Evolutionary conservation across 495 filamentous ascomycete species (phyloP).

Genomic region (Aspergillus kassunensis): DNA sequence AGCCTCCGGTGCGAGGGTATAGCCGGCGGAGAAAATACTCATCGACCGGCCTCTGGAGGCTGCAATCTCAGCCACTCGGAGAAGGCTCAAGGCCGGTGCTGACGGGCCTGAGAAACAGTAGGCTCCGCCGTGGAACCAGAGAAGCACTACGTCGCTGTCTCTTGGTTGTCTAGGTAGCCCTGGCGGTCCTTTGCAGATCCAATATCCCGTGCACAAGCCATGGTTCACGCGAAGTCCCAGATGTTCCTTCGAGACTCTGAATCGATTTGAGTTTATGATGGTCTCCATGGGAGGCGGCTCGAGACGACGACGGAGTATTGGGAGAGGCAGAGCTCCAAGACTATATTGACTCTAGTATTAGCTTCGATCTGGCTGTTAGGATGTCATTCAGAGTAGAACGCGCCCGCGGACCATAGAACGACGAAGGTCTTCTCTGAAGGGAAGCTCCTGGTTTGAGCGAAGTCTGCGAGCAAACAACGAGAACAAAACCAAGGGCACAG

Average conservation of each 20-base stretch:
- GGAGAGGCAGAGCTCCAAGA: not conserved
- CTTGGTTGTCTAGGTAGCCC: not conserved
- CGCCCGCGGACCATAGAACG: not conserved
- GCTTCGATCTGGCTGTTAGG: not conserved
- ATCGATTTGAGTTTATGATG: not conserved
- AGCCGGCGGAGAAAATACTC: not conserved
- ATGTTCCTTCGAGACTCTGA: not conserved
- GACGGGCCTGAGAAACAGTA: not conserved
- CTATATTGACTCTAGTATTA: not conserved
- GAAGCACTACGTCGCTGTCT: not conserved
- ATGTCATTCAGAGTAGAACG: not conserved
- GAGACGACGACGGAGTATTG: not conserved
- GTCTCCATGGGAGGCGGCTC: not conserved
- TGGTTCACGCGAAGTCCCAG: not conserved
- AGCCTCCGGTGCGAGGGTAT: not conserved
- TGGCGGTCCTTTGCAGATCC: slow-evolving; percentile 2
- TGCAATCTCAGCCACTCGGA: not conserved
- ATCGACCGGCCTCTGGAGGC: not conserved
- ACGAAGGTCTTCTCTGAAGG: not conserved
- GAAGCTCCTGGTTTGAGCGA: not conserved
- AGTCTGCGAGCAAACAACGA: not conserved
- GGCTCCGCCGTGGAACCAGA: not conserved
- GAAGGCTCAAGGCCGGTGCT: not conserved
- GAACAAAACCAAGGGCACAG: not conserved
- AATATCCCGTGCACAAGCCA: not conserved